These are phyloP conservation scores for Endoconidiophora polonica DNA, from an alignment of 2,329 filamentous ascomycete species.

Conservation along the genomic window DNA sequence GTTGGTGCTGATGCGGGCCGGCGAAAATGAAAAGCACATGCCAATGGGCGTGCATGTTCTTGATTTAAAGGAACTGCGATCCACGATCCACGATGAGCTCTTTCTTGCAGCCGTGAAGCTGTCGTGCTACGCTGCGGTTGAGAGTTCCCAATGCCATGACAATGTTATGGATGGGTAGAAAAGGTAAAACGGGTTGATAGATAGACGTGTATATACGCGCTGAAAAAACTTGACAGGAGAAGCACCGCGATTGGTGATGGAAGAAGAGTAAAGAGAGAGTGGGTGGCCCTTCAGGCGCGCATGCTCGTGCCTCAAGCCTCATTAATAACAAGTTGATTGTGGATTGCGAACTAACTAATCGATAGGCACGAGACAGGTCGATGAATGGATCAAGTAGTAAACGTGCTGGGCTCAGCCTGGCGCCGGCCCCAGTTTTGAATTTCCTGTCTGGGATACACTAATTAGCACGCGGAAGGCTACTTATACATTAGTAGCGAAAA, in stretches of 20 bases:
- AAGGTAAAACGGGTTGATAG: no score
- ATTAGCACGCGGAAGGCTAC: background rate
- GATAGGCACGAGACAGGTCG: background rate
- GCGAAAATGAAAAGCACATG: constrained; percentile 9
- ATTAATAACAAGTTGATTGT: no score
- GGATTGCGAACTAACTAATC: background rate
- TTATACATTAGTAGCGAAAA: background rate
- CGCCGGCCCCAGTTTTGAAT: constrained; percentile 5
- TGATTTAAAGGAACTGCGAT: no score
- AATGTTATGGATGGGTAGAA: no score
- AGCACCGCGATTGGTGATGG: background rate
- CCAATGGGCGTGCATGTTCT: background rate
- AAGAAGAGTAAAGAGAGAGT: background rate
- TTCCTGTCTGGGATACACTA: constrained; percentile 6
- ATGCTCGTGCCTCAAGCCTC: no score
- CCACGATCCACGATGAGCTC: no score
- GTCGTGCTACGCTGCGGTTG: no score
- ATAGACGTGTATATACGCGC: no score
- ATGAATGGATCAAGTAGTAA: background rate
- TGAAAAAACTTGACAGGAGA: background rate
- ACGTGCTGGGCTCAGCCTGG: background rate
- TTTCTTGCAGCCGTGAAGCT: no score
- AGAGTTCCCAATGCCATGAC: no score
- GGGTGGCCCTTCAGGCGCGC: no score
- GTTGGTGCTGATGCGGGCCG: background rate